Evolutionary conservation across 2,329 filamentous ascomycete genomes (phyloP), one percentile per base, ranked within the genome.

Genomic region (Rhexocercosporidium sp.): DNA sequence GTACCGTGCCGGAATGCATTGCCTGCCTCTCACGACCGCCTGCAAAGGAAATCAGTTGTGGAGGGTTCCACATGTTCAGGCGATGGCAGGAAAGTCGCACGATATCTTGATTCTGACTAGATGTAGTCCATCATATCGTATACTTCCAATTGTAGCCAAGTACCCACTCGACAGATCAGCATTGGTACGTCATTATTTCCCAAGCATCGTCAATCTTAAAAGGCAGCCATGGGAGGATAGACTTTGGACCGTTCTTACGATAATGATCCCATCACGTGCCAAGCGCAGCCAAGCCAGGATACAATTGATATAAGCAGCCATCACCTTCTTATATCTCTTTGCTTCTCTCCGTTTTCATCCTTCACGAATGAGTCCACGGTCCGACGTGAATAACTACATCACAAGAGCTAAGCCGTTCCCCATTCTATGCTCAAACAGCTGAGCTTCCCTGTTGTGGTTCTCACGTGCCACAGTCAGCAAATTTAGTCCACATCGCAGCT

Each of bases 291-390:
- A 18, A 11, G 3, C 9, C 5, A 9, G 49, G 14, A 31, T 53
- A 53, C 49, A 27, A 53, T 18, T 53, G 25, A 53, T 9, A 53
- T 53, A 53, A 27, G 49, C 49, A 53, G 49, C 49, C 49, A 31
- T 53, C n/a, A 9, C 49, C 49, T 31, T 53, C 47, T 18, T 31
- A 31, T 31, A 3, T 20, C 16, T 22, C 22, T n/a, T 18, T n/a
- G 3, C n/a, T 9, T 20, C 16, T n/a, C 8, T 47, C n/a, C 9
- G 44, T 47, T 37, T 37, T 11, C 8, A 2, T 37, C 34, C 2
- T 37, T 37, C 0, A 11, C 34, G 12, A 9, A 6, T 37, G 9
- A 11, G 8, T 6, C 12, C 3, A 11, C 34, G 12, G 12, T 9
- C 5, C 20, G 47, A 11, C 14, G 9, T 51, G 22, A 27, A 16